Percentiles rank a stretch among this genome's conserved stretches.
phyloP scores from a whole-genome alignment of 78 protist species.

The slime mould (Dictyostelium discoideum) region DNA sequence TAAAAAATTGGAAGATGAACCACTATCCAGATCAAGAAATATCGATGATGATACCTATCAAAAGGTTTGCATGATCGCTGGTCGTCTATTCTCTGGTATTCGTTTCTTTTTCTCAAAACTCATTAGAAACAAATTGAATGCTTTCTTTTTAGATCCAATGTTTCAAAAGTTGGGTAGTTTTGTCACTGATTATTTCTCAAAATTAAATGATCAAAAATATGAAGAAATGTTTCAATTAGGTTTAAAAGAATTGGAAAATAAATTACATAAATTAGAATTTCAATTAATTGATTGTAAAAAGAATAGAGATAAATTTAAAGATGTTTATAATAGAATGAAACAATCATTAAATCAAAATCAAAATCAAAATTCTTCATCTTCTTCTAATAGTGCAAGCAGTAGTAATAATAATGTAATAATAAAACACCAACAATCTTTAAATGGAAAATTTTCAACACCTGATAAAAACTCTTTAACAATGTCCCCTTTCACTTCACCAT shows the following conservation, averaged over 20 bases:
- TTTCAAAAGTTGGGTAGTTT: constrained; percentile 60
- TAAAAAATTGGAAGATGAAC: constrained; percentile 10
- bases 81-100: constrained; percentile 84
- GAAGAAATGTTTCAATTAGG: constrained; percentile 86
- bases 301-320: constrained; percentile 80
- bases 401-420: background rate
- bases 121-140: constrained; percentile 85
- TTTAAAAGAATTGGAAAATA: constrained; percentile 42
- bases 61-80: constrained; percentile 73
- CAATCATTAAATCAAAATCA: background rate
- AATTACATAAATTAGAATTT: constrained; percentile 23
- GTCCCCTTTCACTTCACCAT: background rate
- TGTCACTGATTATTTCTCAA: constrained; percentile 69
- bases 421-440: background rate
- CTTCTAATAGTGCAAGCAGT: background rate
- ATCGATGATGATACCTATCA: constrained; percentile 68
- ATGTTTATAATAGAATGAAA: constrained; percentile 61
- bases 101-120: constrained; percentile 80
- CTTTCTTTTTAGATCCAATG: constrained; percentile 89
- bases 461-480: background rate
- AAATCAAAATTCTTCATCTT: too few relatives aligned
- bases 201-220: constrained; percentile 64
- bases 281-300: constrained; percentile 63
- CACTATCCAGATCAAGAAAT: constrained; percentile 16
- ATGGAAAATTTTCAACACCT: background rate